These are phyloP conservation scores for Metschnikowia proteae DNA, from an alignment of 805 yeast genomes.

Conservation along the genomic window DNA sequence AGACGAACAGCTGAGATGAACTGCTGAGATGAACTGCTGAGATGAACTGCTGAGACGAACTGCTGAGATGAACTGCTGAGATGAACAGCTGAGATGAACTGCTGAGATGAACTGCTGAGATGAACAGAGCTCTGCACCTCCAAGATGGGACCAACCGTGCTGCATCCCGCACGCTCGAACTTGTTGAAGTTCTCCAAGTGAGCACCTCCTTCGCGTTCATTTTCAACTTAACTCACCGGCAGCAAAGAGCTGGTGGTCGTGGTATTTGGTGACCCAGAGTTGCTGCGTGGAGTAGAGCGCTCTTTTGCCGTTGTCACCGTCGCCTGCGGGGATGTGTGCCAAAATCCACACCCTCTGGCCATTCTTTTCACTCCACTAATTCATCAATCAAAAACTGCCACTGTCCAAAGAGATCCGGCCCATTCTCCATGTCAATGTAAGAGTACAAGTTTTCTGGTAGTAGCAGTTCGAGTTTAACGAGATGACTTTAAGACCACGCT, in stretches of 20 bases:
- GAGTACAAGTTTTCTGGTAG: slow-evolving; percentile 55
- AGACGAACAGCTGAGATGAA: slow-evolving; percentile 55
- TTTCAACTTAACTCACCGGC: slow-evolving; percentile 57
- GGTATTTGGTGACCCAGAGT: slow-evolving; percentile 77
- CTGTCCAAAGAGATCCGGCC: slow-evolving; percentile 61
- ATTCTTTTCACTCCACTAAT: slow-evolving; percentile 52
- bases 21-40: slow-evolving; percentile 60
- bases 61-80: slow-evolving; percentile 54
- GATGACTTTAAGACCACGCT: slow-evolving; percentile 40
- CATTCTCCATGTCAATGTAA: slow-evolving; percentile 50
- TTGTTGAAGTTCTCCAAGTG: slow-evolving; percentile 70
- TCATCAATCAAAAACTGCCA: slow-evolving; percentile 60
- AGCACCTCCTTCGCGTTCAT: slow-evolving; percentile 42
- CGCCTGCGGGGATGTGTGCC: slow-evolving; percentile 63
- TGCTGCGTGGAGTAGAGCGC: slow-evolving; percentile 75
- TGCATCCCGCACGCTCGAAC: slow-evolving; percentile 74
- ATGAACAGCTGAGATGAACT: no score
- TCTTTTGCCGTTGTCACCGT: slow-evolving; percentile 56
- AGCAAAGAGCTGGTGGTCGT: slow-evolving; percentile 67
- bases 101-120: slow-evolving; percentile 58
- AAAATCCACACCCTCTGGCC: slow-evolving; percentile 71
- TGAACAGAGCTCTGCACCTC: slow-evolving; percentile 42
- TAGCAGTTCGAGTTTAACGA: slow-evolving; percentile 61
- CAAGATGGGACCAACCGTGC: slow-evolving; percentile 74
- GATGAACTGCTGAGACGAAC: no score